A percentile compares a stretch with the other conserved stretches of the same genome.
Evolutionary conservation across 1,139 yeast genomes (phyloP).

Genomic region (Tardiomyces digboiensis): DNA sequence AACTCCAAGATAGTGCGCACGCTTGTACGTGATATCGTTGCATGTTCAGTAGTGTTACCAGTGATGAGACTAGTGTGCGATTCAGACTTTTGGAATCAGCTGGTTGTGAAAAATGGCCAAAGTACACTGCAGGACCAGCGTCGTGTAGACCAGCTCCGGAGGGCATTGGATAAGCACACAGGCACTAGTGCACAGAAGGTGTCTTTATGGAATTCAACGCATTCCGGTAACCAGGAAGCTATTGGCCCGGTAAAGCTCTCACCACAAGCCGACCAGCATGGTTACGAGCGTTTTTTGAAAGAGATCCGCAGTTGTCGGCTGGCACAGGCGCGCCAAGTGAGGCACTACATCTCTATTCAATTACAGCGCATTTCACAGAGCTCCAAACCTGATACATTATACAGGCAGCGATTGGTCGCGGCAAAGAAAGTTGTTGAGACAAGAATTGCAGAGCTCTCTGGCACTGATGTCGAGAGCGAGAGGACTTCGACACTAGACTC

Average conservation of each 20-base stretch:
- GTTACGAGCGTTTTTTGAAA: conserved; percentile 37
- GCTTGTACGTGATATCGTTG: conserved; percentile 54
- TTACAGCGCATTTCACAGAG: conserved; percentile 15
- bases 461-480: conserved; percentile 3
- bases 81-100: conserved; percentile 68
- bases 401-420: background rate
- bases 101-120: conserved; percentile 52
- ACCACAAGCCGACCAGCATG: conserved; percentile 24
- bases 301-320: conserved; percentile 29
- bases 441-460: conserved; percentile 6
- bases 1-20: conserved; percentile 39
- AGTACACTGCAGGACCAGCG: conserved; percentile 62
- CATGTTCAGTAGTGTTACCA: conserved; percentile 47
- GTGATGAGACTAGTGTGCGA: conserved; percentile 51
- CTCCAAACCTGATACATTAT: background rate
- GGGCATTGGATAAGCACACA: conserved; percentile 61
- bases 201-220: background rate
- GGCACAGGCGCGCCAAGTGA: conserved; percentile 34
- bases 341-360: conserved; percentile 36
- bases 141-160: conserved; percentile 65
- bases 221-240: background rate
- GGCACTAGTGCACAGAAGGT: conserved; percentile 4
- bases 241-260: conserved; percentile 15
- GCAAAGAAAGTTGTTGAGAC: background rate
- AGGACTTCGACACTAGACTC: conserved; percentile 12